phyloP scores from a whole-genome alignment of 202 grass and related monocot species.

The Schoenoplectus tabernaemontani region DNA sequence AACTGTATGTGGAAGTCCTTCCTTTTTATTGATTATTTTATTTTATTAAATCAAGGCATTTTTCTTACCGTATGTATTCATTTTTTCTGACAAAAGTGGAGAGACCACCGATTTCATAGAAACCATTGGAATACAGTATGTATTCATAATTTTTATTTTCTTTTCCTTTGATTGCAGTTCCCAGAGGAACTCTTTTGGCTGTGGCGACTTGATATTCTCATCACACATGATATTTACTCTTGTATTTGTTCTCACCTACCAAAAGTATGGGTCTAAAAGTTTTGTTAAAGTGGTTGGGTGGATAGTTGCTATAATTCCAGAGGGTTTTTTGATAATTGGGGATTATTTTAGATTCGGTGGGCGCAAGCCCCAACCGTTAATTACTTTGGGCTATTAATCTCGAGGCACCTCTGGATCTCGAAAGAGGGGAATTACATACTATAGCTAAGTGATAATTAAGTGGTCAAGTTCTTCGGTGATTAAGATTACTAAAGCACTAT shows the following conservation, averaged over 20 bases:
- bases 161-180: conserved; percentile 54
- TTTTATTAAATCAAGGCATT: background rate
- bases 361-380: too few species aligned
- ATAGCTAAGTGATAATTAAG: too few species aligned
- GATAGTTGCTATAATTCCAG: conserved; percentile 61
- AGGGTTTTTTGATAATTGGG: conserved; percentile 89
- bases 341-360: too few species aligned
- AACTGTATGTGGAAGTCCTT: conserved; percentile 58
- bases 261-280: conserved; percentile 91
- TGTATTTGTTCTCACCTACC: conserved; percentile 76
- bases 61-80: too few species aligned
- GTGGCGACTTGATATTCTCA: conserved; percentile 97
- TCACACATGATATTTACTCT: conserved; percentile 99
- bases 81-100: too few species aligned
- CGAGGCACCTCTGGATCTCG: too few species aligned
- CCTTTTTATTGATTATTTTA: background rate
- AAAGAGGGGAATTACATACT: too few species aligned
- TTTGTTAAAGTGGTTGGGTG: conserved; percentile 83
- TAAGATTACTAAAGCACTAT: too few species aligned
- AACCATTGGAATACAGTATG: background rate
- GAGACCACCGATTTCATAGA: too few species aligned
- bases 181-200: conserved; percentile 74
- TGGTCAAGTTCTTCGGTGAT: too few species aligned
- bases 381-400: too few species aligned
- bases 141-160: conserved; percentile 11